Conservation (phyloP, 2,329 filamentous ascomycete genomes). For the Pseudogymnoascus sp. region DNA sequence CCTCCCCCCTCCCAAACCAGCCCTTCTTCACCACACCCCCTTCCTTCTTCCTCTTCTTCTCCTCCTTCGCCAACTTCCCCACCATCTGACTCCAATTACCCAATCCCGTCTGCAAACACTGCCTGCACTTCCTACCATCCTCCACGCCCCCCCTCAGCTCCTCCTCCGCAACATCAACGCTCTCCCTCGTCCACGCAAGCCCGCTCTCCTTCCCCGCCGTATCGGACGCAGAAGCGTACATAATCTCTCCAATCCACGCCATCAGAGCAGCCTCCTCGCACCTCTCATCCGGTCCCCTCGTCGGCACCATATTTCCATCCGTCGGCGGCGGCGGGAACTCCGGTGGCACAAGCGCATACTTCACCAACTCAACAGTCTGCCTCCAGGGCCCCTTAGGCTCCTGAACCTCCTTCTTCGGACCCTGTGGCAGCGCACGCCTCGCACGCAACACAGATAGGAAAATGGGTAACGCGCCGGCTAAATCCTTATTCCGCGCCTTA, state of each 20-base stretch:
- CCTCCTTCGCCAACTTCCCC: conserved; percentile 42
- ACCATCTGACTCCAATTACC: conserved; percentile 83
- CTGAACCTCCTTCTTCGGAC: conserved; percentile 22
- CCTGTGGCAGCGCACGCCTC: conserved; percentile 50
- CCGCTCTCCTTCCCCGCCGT: conserved; percentile 53
- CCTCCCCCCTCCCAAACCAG: conserved; percentile 25
- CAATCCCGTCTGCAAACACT: conserved; percentile 70
- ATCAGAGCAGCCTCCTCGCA: conserved; percentile 84
- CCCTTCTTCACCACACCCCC: conserved; percentile 13
- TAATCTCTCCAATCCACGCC: conserved; percentile 88
- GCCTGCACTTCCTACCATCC: conserved; percentile 55
- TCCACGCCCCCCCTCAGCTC: conserved; percentile 37
- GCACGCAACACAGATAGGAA: conserved; percentile 78
- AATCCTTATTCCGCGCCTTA: conserved; percentile 60
- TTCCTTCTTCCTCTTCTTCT: conserved; percentile 21
- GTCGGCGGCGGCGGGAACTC: conserved; percentile 63
- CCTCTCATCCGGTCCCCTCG: conserved; percentile 54
- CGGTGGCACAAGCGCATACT: conserved; percentile 39
- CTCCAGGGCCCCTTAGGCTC: conserved; percentile 18
- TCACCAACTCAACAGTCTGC: conserved; percentile 25
- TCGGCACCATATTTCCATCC: conserved; percentile 61
- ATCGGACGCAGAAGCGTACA: conserved; percentile 59
- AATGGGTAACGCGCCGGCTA: conserved; percentile 67
- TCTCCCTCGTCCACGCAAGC: conserved; percentile 82
- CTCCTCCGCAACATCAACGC: conserved; percentile 70